Evolutionary conservation across 805 yeast species (phyloP), one percentile per base, ranked within the genome.

Genomic region (Ogataea methanolica): DNA sequence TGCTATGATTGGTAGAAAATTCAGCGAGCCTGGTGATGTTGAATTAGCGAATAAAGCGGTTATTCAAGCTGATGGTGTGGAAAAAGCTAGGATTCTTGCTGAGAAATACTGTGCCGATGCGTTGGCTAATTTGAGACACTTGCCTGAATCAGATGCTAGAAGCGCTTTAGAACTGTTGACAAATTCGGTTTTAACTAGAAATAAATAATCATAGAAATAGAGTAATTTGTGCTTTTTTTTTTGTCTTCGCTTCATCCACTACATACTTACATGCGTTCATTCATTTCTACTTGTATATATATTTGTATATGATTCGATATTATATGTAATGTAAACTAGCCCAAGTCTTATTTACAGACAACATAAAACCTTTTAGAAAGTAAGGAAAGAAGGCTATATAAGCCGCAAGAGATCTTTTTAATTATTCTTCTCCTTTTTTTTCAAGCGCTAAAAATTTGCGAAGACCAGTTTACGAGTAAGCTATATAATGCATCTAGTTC

Each of bases 91-190:
- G 54, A 69, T 71, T 42, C 70, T 94, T 69, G 98, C 98, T 1
- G 76, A 82, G 49, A 76, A 79, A 29, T 94, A 89, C 65, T 85
- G 96, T 57, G 73, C 76, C 42, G 78, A 76, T 47, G 98, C 98
- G 0, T 71, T 90, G 50, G 68, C 68, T 6, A 87, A 88, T 59
- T 73, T 94, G 56, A 70, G 88, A 51, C 71, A 71, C 4, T 73
- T 94, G 39, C 99, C 98, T 1, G 91, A 87, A 56, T 83, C 94
- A 19, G 96, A 89, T 60, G 88, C 97, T 9, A 76, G 96, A 59
- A 80, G 88, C 48, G 97, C 97, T 4, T 72, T 94, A 51, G 91
- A 85, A 62, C 78, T 88, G 53, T 73, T 94, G 58, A 89, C 98
- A 6, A 83, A 83, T 61, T 82, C 92, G 11, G 80, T 92, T 22